phyloP scores from a whole-genome alignment of 2,329 filamentous ascomycete species.

The Fusarium ambrosium region DNA sequence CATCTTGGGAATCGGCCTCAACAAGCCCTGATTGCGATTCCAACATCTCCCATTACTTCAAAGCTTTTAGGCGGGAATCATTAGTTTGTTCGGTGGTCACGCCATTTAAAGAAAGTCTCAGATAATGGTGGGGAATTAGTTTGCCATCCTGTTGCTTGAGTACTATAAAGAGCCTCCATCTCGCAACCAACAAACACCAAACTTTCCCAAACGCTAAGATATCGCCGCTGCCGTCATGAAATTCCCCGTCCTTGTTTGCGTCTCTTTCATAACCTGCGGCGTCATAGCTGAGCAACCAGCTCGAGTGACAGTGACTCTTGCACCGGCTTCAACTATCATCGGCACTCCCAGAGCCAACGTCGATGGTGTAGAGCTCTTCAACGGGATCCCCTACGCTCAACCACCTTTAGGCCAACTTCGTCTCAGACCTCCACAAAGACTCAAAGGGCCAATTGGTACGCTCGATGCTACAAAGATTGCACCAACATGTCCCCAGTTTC shows the following conservation, averaged over 20 bases:
- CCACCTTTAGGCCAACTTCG: not conserved
- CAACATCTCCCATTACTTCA: not conserved
- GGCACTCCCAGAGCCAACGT: not conserved
- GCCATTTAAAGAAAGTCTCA: not conserved
- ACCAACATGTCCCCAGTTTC: not conserved
- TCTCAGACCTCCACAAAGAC: not conserved
- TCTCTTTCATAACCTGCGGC: not conserved
- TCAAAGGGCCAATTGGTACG: not conserved
- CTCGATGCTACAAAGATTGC: not conserved
- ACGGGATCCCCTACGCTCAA: not conserved
- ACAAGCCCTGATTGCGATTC: not conserved
- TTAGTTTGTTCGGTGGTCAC: not conserved
- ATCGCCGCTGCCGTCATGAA: too few species aligned
- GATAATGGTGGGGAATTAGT: not conserved
- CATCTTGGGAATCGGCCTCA: not conserved
- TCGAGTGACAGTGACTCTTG: not conserved
- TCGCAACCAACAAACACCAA: not conserved
- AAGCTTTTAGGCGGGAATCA: not conserved
- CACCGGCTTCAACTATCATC: not conserved
- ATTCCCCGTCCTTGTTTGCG: not conserved
- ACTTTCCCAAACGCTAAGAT: not conserved
- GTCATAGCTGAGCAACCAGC: not conserved
- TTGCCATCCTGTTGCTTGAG: not conserved
- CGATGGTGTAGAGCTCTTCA: not conserved
- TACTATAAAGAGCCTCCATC: not conserved